These are phyloP conservation scores for Phaeosphaeriaceae sp. DNA, from an alignment of 2,329 filamentous ascomycete species.

Conservation along the genomic window DNA sequence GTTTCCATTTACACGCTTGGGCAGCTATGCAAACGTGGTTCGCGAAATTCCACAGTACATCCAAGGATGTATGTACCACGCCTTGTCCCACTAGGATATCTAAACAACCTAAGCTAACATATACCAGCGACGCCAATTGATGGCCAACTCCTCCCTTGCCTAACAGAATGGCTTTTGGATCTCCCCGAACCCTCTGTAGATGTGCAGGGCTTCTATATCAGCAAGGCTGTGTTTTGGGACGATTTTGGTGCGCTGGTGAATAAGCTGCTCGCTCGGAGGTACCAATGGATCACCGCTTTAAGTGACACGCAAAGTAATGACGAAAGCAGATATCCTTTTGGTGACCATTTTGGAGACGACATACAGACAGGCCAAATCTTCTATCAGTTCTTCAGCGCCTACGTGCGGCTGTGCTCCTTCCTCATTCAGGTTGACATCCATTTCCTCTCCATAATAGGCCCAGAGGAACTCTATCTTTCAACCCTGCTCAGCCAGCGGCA, in stretches of 20 bases:
- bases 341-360: conserved; percentile 33
- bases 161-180: conserved; percentile 36
- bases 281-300: conserved; percentile 20
- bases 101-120: conserved; percentile 18
- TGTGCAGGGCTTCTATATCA: conserved; percentile 32
- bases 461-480: conserved; percentile 21
- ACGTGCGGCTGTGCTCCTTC: conserved; percentile 33
- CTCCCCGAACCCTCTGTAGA: conserved; percentile 31
- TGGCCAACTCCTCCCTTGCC: conserved; percentile 27
- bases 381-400: conserved; percentile 35
- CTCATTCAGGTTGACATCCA: conserved; percentile 35
- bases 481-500: conserved; percentile 39
- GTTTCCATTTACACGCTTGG: conserved; percentile 38
- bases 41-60: conserved; percentile 33
- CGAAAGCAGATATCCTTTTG: conserved; percentile 33
- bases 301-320: conserved; percentile 20
- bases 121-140: conserved; percentile 16
- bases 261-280: conserved; percentile 37
- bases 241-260: conserved; percentile 37
- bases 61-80: conserved; percentile 27
- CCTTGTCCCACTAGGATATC: too few species aligned
- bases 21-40: conserved; percentile 25
- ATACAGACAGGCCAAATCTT: conserved; percentile 32
- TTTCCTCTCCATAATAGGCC: conserved; percentile 22
- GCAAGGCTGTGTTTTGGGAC: conserved; percentile 43